phyloP scores from a whole-genome alignment of 306 rosid genomes.

The Lithocarpus polystachyus region DNA sequence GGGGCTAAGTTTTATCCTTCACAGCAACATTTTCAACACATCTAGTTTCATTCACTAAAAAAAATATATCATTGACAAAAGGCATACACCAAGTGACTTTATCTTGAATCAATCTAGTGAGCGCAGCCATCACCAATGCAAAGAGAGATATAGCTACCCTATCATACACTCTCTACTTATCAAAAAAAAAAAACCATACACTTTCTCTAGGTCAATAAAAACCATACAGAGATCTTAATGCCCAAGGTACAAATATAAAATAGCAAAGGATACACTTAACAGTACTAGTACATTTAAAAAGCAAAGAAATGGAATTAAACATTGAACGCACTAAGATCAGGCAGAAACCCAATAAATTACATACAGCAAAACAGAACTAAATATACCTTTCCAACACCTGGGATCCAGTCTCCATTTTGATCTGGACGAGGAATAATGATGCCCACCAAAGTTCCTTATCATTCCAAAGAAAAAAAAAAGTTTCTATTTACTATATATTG shows the following conservation, averaged over 20 bases:
- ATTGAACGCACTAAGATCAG: neutral
- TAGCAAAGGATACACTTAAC: neutral
- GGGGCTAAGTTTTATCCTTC: too few species aligned
- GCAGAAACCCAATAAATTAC: neutral
- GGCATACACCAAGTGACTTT: too few species aligned
- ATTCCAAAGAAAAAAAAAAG: conserved; percentile 19
- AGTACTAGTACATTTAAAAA: neutral
- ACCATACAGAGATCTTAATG: neutral
- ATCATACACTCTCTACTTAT: too few species aligned
- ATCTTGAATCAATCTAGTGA: too few species aligned
- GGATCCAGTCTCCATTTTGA: conserved; percentile 32
- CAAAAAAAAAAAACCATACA: too few species aligned
- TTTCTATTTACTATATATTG: neutral
- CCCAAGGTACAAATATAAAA: conserved; percentile 1
- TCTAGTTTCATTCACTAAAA: too few species aligned
- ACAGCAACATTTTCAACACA: too few species aligned
- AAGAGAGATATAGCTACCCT: too few species aligned
- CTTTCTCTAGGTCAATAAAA: too few species aligned
- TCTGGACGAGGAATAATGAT: conserved; percentile 70
- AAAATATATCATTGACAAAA: too few species aligned
- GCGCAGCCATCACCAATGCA: too few species aligned
- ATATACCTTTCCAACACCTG: conserved; percentile 78
- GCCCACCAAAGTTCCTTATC: conserved; percentile 62
- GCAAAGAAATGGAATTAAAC: neutral
- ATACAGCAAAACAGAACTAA: conserved; percentile 18